Base-by-base conservation (phyloP, 2,329 filamentous ascomycete species). In the Aureobasidium sp. region DNA sequence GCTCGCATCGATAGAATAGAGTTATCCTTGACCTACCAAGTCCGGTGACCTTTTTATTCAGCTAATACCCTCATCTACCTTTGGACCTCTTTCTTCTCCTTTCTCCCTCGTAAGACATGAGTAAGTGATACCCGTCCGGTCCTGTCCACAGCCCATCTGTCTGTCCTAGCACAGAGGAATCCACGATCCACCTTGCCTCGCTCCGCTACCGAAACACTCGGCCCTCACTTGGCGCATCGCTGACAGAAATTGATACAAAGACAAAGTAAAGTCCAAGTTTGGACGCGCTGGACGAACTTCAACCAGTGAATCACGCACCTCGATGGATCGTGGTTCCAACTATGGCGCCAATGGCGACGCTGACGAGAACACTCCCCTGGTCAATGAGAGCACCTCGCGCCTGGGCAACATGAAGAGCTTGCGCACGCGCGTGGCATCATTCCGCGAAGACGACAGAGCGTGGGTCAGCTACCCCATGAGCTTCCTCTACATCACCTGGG, bases 271-370 rank as follows among this genome's bases (percentile, higher is more conserved):
- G 38, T 46, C 57, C 27, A 33, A 62, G 46, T 64, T 62, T 45
- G 49, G 46, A 47, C 50, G 51, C 29, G 51, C 43, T 13, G 62
- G 60, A 42, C 50, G 62, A 17, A 58, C 42, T 27, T 38, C 33
- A 29, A 53, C 57, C 21, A 27, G 43, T 37, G 45, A 27, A 35
- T 27, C 27, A 31, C 60, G 46, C 50, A n/a, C 21, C 46, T 23
- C 27, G n/a, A 59, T 54, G 60, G 87, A 64, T 82, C 80, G 11
- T 84, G 94, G 42, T 78, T 91, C 42, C 83, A 89, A 65, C 81
- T 27, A 46, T 40, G 40, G 40, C 53, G 40, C 38, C 81, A 66
- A 92, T 96, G 76, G 51, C 60, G 62, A 60, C 46, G 50, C 64
- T 46, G 61, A 67, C 57, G 69, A 70, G 64, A 65, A 61, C 60